These are phyloP conservation scores for Claviceps pazoutovae DNA, from an alignment of 2,329 filamentous ascomycete species.

Conservation along the genomic window DNA sequence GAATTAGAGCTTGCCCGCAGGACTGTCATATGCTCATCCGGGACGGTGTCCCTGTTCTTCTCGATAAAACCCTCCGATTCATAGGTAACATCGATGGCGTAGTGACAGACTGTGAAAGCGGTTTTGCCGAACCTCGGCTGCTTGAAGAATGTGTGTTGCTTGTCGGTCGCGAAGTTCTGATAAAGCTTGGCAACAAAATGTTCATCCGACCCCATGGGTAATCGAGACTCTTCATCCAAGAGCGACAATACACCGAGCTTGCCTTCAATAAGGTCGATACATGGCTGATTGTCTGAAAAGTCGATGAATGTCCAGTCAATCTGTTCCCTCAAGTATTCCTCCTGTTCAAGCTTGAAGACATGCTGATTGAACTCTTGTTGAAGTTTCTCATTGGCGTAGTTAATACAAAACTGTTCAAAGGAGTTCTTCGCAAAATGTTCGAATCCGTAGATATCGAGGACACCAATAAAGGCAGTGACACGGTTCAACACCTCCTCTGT, in stretches of 20 bases:
- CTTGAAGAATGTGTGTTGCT: constrained; percentile 95
- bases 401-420: constrained; percentile 99
- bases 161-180: constrained; percentile 78
- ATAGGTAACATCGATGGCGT: constrained; percentile 94
- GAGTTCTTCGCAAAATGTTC: constrained; percentile 99
- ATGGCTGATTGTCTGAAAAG: constrained; percentile 97
- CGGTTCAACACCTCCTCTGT: constrained; percentile 73
- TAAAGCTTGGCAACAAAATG: constrained; percentile 95
- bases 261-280: constrained; percentile 95
- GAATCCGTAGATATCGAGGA: constrained; percentile 98
- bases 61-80: constrained; percentile 99
- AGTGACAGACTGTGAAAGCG: constrained; percentile 95
- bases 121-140: constrained; percentile 97
- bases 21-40: constrained; percentile 94
- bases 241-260: constrained; percentile 88
- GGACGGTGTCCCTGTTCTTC: constrained; percentile 97
- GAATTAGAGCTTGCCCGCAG: constrained; percentile 69
- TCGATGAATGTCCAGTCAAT: constrained; percentile 99
- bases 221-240: constrained; percentile 86
- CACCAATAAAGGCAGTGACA: constrained; percentile 86
- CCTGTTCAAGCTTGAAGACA: constrained; percentile 97
- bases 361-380: constrained; percentile 99
- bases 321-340: constrained; percentile 89
- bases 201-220: constrained; percentile 95
- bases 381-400: constrained; percentile 98